Base-by-base conservation (phyloP, 106 monocot species). In the Allium sativum region DNA sequence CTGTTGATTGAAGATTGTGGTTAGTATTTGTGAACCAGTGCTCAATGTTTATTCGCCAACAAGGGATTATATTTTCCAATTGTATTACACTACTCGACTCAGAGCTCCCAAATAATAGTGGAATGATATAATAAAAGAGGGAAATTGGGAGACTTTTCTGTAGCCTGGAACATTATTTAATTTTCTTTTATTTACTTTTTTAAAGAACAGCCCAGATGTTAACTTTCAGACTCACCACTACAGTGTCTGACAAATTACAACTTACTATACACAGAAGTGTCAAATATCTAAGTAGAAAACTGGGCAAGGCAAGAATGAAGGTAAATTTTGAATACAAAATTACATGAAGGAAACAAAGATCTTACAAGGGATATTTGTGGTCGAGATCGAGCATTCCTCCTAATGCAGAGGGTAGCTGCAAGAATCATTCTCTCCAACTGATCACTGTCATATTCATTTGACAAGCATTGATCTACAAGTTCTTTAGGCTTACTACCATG, bases 351-450 rank as follows among this genome's bases (percentile, higher is more conserved):
- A 21, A 61, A 21, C 10, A 16, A 19, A 58, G 14, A 67, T 67
- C 85, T 73, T 87, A 95, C 94, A 16, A 58, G 64, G 40, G 69
- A 20, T 40, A 95, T 90, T 11, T 48, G 66, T 14, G 94, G 90
- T n/a, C 94, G 94, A 58, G 74, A 77, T 40, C 44, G 71, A 65
- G 94, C 81, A 58, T 74, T 55, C 62, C 62, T 72, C 45, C 52
- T 70, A 66, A 95, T 70, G 81, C 90, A 95, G 43, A 95, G 86
- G 18, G 77, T 84, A 71, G 94, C 90, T 62, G 90, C 86, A 19
- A 95, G 72, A 40, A 73, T 67, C 77, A 84, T 79, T 43, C 83
- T 79, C 56, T 86, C 86, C 52, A 81, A 51, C 60, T 84, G 66
- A 55, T 79, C 79, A n/a, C 42, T 16, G 54, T 83, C 67, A 45